A percentile compares a stretch with the other conserved stretches of the same genome.
phyloP scores from a whole-genome alignment of 371 early-diverging fungal genomes.

The Mortierella sp. region DNA sequence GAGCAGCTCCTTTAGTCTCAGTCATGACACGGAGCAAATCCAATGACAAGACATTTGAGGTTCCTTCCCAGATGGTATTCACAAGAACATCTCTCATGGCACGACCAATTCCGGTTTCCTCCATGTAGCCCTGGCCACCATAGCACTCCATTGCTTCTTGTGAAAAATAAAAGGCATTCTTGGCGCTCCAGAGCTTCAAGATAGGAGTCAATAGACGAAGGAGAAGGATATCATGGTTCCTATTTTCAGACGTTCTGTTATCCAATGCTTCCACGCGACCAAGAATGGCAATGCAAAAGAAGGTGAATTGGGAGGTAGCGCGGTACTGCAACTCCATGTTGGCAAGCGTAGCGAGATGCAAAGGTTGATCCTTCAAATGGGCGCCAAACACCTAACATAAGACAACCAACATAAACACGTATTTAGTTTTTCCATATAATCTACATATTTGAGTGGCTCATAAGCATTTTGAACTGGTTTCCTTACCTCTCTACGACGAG shows the following conservation, averaged over 20 bases:
- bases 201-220: conserved; percentile 77
- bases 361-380: conserved; percentile 63
- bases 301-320: conserved; percentile 64
- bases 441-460: not conserved
- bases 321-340: conserved; percentile 66
- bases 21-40: conserved; percentile 75
- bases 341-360: conserved; percentile 71
- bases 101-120: conserved; percentile 72
- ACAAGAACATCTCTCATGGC: conserved; percentile 73
- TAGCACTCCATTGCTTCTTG: conserved; percentile 76
- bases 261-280: conserved; percentile 65
- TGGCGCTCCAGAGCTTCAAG: conserved; percentile 70
- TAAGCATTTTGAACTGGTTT: not conserved
- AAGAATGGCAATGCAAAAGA: conserved; percentile 67
- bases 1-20: conserved; percentile 59
- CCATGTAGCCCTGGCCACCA: conserved; percentile 83
- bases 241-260: conserved; percentile 23
- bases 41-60: conserved; percentile 74
- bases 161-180: conserved; percentile 62
- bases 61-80: conserved; percentile 81
- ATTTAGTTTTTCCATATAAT: not conserved
- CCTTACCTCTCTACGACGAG: conserved; percentile 64
- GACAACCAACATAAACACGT: not conserved
- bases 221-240: conserved; percentile 54
- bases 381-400: conserved; percentile 46